Evolutionary conservation across 139 green algal species (phyloP), one percentile per base, ranked within the genome.

Genomic region (Auxenochlorella pyrenoidosa): DNA sequence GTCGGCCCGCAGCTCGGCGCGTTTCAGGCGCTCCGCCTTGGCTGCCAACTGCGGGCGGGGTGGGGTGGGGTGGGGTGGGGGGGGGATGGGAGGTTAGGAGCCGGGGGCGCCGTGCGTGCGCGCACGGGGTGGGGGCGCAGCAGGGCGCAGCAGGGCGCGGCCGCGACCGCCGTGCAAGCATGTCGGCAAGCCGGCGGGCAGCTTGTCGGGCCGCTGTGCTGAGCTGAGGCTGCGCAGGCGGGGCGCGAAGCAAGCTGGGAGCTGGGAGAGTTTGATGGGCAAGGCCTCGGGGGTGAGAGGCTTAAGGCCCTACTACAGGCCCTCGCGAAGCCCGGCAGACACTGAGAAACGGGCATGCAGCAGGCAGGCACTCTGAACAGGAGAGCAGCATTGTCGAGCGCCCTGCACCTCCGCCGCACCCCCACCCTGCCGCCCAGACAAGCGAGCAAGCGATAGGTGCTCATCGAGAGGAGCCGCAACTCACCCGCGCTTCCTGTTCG

Each of bases 21-120:
- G 80, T 63, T 77, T 65, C 40, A 85, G 41, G 15, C 80, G 80
- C 60, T 76, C 80, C 30, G 63, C 60, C 80, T 85, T 85, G 38
- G 80, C 80, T 6, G 40, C 60, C 26, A 76, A 0, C 80, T 85
- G 80, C 80, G 41, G 10, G n/a, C 44, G n/a, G 47, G 5, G 38
- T 21, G 34, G 21, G 30, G 73, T 58, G n/a, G 19, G 36, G 38
- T 21, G 16, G 63, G 63, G 73, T 28, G 65, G 75, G 44, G 75
- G 40, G 60, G 44, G 8, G 38, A 41, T 13, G 6, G 51, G 13
- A 4, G 26, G 75, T 22, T 32, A 24, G 70, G n/a, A n/a, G n/a
- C n/a, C n/a, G n/a, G n/a, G n/a, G n/a, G n/a, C n/a, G n/a, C n/a
- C n/a, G n/a, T n/a, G n/a, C n/a, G n/a, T n/a, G n/a, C n/a, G n/a